phyloP scores from a whole-genome alignment of 192 early-diverging fungal species.

The Coemansia guatemalensis region DNA sequence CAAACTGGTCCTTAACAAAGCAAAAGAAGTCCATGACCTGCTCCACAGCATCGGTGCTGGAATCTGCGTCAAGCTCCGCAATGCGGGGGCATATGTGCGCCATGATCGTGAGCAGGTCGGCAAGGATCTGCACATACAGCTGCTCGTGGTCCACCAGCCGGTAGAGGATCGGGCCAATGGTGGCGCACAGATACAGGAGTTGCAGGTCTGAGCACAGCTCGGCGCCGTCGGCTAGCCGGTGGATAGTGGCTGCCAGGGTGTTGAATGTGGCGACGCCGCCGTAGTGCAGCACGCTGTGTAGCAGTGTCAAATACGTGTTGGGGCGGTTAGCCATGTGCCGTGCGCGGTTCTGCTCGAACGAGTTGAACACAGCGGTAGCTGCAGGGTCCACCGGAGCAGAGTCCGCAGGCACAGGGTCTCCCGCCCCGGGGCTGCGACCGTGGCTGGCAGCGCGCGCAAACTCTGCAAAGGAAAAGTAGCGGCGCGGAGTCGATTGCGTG shows the following conservation, averaged over 20 bases:
- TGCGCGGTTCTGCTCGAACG: constrained; percentile 54
- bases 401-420: not conserved
- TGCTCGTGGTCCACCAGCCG: constrained; percentile 57
- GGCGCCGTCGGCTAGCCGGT: constrained; percentile 33
- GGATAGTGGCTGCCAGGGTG: constrained; percentile 47
- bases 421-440: constrained; percentile 13
- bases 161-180: constrained; percentile 71
- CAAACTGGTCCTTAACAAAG: constrained; percentile 54
- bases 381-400: constrained; percentile 12
- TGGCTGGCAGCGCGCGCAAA: constrained; percentile 27
- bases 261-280: constrained; percentile 65
- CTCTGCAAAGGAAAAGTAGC: constrained; percentile 54
- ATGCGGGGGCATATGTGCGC: constrained; percentile 44
- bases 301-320: constrained; percentile 70
- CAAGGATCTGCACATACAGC: constrained; percentile 44
- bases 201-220: constrained; percentile 67
- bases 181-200: constrained; percentile 67
- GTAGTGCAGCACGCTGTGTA: constrained; percentile 74
- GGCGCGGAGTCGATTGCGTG: constrained; percentile 51
- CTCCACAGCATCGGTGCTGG: constrained; percentile 48
- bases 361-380: constrained; percentile 64
- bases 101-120: constrained; percentile 41
- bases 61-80: constrained; percentile 13
- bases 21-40: constrained; percentile 56
- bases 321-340: constrained; percentile 65